A percentile compares a stretch with the other conserved stretches of the same genome.
phyloP scores from a whole-genome alignment of 2,329 filamentous ascomycete genomes.

The Arachnomyces sp. region DNA sequence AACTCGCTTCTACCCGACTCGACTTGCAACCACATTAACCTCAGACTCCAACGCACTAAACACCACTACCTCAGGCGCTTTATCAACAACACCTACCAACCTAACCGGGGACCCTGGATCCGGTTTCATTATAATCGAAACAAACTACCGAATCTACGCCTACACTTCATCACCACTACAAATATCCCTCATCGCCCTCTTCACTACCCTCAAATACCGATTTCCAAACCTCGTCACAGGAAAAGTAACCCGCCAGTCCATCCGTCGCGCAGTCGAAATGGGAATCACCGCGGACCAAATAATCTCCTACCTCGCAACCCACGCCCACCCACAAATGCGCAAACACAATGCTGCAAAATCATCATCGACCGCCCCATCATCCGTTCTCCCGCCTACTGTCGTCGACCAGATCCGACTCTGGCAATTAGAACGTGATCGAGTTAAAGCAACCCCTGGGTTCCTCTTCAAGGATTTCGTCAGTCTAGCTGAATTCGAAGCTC shows the following conservation, averaged over 20 bases:
- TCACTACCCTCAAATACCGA: constrained; percentile 77
- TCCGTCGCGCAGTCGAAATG: constrained; percentile 75
- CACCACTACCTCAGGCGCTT: constrained; percentile 60
- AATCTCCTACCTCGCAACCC: constrained; percentile 81
- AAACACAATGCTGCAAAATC: constrained; percentile 43
- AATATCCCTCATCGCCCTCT: constrained; percentile 87
- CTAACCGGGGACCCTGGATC: constrained; percentile 27
- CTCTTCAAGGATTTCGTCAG: constrained; percentile 82
- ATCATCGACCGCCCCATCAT: constrained; percentile 37
- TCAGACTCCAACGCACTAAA: constrained; percentile 65
- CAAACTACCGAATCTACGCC: constrained; percentile 94
- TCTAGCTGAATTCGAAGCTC: constrained; percentile 53
- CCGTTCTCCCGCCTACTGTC: constrained; percentile 86
- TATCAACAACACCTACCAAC: constrained; percentile 30
- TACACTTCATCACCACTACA: constrained; percentile 92
- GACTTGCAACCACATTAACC: constrained; percentile 88
- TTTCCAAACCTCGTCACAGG: constrained; percentile 93
- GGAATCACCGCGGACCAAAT: constrained; percentile 96
- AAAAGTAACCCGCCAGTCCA: constrained; percentile 79
- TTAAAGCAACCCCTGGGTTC: constrained; percentile 76
- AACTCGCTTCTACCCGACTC: constrained; percentile 72
- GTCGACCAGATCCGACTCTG: constrained; percentile 95
- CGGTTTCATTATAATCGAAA: constrained; percentile 92
- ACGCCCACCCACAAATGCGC: constrained; percentile 92
- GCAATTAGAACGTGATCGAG: constrained; percentile 94